A percentile compares a stretch with the other conserved stretches of the same genome.
Evolutionary conservation across 352 stramenopile genomes (phyloP).

Genomic region (Phytophthora hybrid): DNA sequence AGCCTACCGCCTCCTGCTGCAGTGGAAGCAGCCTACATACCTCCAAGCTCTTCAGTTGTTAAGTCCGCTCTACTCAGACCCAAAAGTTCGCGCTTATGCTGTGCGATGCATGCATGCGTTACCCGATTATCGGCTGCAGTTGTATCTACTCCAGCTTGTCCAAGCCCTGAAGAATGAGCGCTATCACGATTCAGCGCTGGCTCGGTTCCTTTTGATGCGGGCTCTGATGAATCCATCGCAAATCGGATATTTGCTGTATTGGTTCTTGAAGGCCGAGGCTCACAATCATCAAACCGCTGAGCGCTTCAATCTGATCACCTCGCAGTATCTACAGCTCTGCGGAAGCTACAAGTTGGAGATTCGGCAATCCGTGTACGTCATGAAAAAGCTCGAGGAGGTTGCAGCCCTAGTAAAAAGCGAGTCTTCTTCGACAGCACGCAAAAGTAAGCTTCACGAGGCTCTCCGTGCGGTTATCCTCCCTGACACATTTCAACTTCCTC

Average conservation of each 20-base stretch:
- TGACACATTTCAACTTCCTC: slow-evolving; percentile 89
- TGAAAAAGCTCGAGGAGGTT: slow-evolving; percentile 91
- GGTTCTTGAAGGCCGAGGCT: slow-evolving; percentile 80
- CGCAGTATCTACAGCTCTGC: slow-evolving; percentile 90
- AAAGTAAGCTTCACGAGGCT: slow-evolving; percentile 66
- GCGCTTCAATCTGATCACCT: slow-evolving; percentile 74
- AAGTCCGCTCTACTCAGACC: slow-evolving; percentile 86
- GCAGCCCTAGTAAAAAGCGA: slow-evolving; percentile 71
- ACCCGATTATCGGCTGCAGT: slow-evolving; percentile 85
- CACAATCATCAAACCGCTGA: slow-evolving; percentile 68
- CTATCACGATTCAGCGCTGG: slow-evolving; percentile 84
- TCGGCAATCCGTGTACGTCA: slow-evolving; percentile 92
- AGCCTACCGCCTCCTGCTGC: slow-evolving; percentile 77
- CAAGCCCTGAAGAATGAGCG: slow-evolving; percentile 88
- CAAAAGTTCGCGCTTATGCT: slow-evolving; percentile 93
- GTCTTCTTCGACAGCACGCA: slow-evolving; percentile 40
- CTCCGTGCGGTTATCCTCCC: slow-evolving; percentile 70
- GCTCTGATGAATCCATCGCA: slow-evolving; percentile 75
- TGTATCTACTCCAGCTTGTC: slow-evolving; percentile 89
- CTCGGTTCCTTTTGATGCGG: slow-evolving; percentile 81
- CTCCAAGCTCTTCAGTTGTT: slow-evolving; percentile 90
- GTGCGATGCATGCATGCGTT: slow-evolving; percentile 91
- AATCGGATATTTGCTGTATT: slow-evolving; percentile 88
- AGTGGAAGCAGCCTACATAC: slow-evolving; percentile 84
- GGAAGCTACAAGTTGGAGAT: slow-evolving; percentile 90